phyloP scores from a whole-genome alignment of 768 basidiomycete species.

The Mycena capillaripes region DNA sequence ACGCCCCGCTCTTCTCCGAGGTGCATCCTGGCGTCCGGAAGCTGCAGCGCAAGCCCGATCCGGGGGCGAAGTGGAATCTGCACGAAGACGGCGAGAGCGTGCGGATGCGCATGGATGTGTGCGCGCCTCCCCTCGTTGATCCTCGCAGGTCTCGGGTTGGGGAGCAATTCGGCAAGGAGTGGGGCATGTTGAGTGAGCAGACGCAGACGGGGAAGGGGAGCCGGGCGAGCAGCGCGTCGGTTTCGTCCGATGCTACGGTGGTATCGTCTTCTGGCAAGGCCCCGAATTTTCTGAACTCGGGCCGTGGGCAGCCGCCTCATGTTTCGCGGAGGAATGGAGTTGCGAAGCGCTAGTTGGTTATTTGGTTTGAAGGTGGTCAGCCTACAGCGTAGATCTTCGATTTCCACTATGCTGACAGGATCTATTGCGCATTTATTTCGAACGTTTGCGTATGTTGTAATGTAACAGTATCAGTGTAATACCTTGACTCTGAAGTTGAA shows the following conservation, averaged over 20 bases:
- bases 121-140: not conserved
- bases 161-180: not conserved
- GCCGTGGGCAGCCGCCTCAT: too few species aligned
- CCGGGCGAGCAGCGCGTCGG: not conserved
- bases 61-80: constrained; percentile 8
- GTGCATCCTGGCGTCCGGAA: constrained; percentile 19
- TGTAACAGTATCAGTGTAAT: too few species aligned
- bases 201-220: not conserved
- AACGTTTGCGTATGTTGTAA: too few species aligned
- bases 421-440: too few species aligned
- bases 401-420: too few species aligned
- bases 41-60: constrained; percentile 14
- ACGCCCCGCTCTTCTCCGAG: not conserved
- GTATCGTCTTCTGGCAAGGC: not conserved
- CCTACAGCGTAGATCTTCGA: too few species aligned
- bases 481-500: too few species aligned
- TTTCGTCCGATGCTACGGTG: constrained; percentile 5
- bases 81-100: not conserved
- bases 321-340: too few species aligned
- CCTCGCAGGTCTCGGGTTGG: not conserved
- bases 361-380: too few species aligned
- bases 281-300: not conserved
- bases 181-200: not conserved
- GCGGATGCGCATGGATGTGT: too few species aligned
- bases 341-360: too few species aligned